A percentile compares a stretch with the other conserved stretches of the same genome.
phyloP scores from a whole-genome alignment of 441 rosid genomes.

The Melastoma candidum region DNA sequence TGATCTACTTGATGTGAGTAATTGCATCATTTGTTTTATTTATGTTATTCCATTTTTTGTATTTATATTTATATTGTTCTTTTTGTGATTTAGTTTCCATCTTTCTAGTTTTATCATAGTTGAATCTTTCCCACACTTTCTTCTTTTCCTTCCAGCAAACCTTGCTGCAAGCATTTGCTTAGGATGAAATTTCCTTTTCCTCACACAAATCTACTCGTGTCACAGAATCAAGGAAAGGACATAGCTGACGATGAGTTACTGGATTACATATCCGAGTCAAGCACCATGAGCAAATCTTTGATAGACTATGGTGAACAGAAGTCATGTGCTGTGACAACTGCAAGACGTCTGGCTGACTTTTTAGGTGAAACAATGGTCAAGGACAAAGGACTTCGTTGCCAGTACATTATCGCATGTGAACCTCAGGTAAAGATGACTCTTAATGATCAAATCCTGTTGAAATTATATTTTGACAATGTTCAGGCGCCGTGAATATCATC shows the following conservation, averaged over 20 bases:
- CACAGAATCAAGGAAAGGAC: slow-evolving; percentile 89
- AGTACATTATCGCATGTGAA: slow-evolving; percentile 95
- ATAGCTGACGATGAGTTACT: slow-evolving; percentile 90
- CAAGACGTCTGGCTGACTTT: slow-evolving; percentile 92
- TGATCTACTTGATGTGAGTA: slow-evolving; percentile 91
- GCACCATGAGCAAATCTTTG: slow-evolving; percentile 99
- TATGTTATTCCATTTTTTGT: neutral
- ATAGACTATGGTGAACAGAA: slow-evolving; percentile 92
- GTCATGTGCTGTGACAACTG: slow-evolving; percentile 99
- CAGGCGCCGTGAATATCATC: no score
- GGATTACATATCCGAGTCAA: slow-evolving; percentile 97
- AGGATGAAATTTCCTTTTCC: slow-evolving; percentile 1
- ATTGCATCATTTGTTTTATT: neutral
- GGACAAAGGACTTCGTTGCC: slow-evolving; percentile 98
- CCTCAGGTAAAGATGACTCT: slow-evolving; percentile 50
- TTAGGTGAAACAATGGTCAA: slow-evolving; percentile 95
- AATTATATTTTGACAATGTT: no score
- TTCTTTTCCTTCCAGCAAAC: neutral
- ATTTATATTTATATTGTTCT: no score
- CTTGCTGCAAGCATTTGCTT: neutral
- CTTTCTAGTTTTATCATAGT: slow-evolving; percentile 6
- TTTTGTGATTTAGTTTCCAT: no score
- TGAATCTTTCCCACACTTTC: slow-evolving; percentile 7
- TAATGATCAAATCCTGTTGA: neutral
- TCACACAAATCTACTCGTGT: slow-evolving; percentile 14